Conservation (phyloP, 2,329 filamentous ascomycete genomes). For the Botryotinia narcissicola region DNA sequence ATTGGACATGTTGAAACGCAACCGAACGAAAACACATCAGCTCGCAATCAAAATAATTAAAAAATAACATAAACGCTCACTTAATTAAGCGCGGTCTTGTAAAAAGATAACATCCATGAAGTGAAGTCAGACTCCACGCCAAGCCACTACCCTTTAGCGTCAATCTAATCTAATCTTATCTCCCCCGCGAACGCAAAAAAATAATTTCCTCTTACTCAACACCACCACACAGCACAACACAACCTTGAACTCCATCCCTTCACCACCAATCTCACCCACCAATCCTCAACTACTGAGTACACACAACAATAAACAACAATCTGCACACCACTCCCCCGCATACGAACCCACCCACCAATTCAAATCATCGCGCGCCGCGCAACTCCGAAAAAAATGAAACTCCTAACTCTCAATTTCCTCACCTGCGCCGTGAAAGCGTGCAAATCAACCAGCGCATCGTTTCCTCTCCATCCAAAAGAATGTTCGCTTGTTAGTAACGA, state of each 20-base stretch:
- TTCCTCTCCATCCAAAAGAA: slow-evolving; percentile 89
- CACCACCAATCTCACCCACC: not conserved
- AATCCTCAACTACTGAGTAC: not conserved
- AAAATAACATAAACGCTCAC: too few species aligned
- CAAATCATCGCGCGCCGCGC: not conserved
- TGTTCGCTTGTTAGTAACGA: slow-evolving; percentile 86
- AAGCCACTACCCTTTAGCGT: not conserved
- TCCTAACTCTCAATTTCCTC: slow-evolving; percentile 93
- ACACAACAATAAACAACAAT: not conserved
- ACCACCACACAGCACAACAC: not conserved
- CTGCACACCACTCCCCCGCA: rapidly evolving
- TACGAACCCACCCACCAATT: not conserved
- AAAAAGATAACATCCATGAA: not conserved
- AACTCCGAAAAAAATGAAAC: slow-evolving; percentile 66
- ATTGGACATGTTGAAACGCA: too few species aligned
- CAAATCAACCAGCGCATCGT: slow-evolving; percentile 76
- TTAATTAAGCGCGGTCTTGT: too few species aligned
- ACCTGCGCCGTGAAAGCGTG: slow-evolving; percentile 95
- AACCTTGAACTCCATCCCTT: not conserved
- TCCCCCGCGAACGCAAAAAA: slow-evolving; percentile 15
- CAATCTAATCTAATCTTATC: slow-evolving; percentile 19
- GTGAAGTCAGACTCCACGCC: not conserved
- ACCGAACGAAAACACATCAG: too few species aligned
- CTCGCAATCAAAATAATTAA: too few species aligned
- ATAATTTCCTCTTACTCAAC: not conserved